Conservation (phyloP, 2,329 filamentous ascomycete genomes). For the Pseudogymnoascus sp. region DNA sequence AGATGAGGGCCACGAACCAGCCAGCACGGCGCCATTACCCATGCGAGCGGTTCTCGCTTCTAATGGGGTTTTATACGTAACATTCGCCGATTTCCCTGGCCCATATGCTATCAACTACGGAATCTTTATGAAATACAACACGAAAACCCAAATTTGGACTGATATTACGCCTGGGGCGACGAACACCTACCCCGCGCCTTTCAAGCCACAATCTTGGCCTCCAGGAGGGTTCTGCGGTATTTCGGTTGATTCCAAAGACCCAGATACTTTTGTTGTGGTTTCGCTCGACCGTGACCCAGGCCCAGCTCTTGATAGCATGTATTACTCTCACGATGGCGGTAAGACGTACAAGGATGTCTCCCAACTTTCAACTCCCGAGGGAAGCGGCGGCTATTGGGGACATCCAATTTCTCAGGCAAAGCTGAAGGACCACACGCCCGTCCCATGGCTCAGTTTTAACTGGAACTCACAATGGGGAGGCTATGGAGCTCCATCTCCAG, state of each 20-base stretch:
- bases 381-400: slow-evolving; percentile 14
- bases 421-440: slow-evolving; percentile 14
- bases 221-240: slow-evolving; percentile 16
- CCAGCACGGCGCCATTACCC: slow-evolving; percentile 13
- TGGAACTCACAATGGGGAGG: slow-evolving; percentile 15
- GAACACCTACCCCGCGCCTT: slow-evolving; percentile 15
- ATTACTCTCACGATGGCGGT: slow-evolving; percentile 14
- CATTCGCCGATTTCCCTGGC: slow-evolving; percentile 1
- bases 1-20: slow-evolving; percentile 13
- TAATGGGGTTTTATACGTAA: background rate
- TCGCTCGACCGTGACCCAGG: slow-evolving; percentile 17
- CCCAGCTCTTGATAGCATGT: slow-evolving; percentile 17
- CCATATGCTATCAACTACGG: background rate
- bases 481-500: slow-evolving; percentile 18
- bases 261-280: slow-evolving; percentile 16
- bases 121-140: background rate
- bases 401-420: slow-evolving; percentile 19
- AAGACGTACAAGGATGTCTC: slow-evolving; percentile 17
- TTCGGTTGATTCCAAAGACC: slow-evolving; percentile 15
- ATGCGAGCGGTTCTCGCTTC: slow-evolving; percentile 13
- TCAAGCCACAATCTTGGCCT: slow-evolving; percentile 15
- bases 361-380: slow-evolving; percentile 13
- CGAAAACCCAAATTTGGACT: background rate
- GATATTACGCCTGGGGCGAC: background rate
- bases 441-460: slow-evolving; percentile 18